Evolutionary conservation across 345 rosid species (phyloP).

Genomic region (Aquilaria yunnanensis): DNA sequence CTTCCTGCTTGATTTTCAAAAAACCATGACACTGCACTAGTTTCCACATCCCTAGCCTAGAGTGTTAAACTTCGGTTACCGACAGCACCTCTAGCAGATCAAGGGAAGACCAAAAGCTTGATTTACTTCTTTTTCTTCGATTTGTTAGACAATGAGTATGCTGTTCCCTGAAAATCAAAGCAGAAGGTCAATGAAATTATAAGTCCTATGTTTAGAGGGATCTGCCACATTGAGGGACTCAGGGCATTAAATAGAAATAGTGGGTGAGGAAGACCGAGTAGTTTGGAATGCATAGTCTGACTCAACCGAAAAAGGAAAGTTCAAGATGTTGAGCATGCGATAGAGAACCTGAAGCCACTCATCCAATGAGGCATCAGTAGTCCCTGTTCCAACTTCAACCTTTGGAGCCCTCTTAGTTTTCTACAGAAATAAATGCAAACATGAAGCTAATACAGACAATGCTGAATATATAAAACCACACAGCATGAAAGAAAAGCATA

Average conservation of each 20-base stretch:
- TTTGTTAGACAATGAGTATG: conserved; percentile 49
- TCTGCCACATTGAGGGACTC: neutral
- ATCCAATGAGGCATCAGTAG: conserved; percentile 66
- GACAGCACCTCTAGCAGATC: conserved; percentile 6
- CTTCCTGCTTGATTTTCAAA: conserved; percentile 20
- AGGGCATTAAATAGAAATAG: neutral
- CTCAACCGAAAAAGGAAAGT: neutral
- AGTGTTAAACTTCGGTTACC: conserved; percentile 19
- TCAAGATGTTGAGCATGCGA: neutral
- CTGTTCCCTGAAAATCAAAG: conserved; percentile 54
- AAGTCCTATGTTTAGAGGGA: neutral
- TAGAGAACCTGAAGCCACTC: conserved; percentile 90
- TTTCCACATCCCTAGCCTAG: conserved; percentile 16
- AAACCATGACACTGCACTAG: conserved; percentile 13
- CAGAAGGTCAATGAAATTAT: neutral
- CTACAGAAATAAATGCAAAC: conserved; percentile 26
- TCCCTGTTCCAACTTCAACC: conserved; percentile 82
- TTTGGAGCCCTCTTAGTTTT: conserved; percentile 74
- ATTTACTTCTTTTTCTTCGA: conserved; percentile 80
- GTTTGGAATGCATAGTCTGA: neutral
- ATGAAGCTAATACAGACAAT: neutral
- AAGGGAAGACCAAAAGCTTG: neutral
- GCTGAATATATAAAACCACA: no score
- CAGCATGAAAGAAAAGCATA: conserved; percentile 1
- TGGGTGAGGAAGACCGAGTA: neutral